Conservation (phyloP, 1,284 basidiomycete species). For the Trichosporon coremiiforme region DNA sequence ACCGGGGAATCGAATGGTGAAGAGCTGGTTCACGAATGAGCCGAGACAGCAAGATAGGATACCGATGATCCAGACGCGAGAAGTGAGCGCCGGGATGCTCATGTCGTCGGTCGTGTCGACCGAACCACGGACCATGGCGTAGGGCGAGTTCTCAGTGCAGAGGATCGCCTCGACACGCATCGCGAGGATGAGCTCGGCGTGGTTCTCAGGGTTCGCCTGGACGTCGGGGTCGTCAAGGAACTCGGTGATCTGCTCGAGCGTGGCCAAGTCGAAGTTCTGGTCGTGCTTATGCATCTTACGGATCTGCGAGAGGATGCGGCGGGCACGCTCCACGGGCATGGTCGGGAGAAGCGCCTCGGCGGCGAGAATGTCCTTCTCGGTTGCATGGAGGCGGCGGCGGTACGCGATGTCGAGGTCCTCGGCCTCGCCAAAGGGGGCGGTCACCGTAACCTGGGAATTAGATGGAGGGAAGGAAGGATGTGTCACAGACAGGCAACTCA, state of each 20-base stretch:
- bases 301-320: slow-evolving; percentile 36
- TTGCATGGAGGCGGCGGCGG: slow-evolving; percentile 8
- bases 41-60: slow-evolving; percentile 57
- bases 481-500: background rate
- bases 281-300: slow-evolving; percentile 40
- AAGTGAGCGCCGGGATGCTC: slow-evolving; percentile 76
- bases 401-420: slow-evolving; percentile 6
- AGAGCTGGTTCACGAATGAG: slow-evolving; percentile 70
- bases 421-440: background rate
- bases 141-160: slow-evolving; percentile 64
- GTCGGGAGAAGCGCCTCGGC: background rate
- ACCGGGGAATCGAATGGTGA: slow-evolving; percentile 48
- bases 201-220: slow-evolving; percentile 31
- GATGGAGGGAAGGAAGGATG: background rate
- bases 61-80: slow-evolving; percentile 75
- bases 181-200: slow-evolving; percentile 36
- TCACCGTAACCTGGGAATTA: background rate
- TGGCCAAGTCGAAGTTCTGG: slow-evolving; percentile 38
- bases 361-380: slow-evolving; percentile 14
- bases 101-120: slow-evolving; percentile 77
- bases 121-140: slow-evolving; percentile 82
- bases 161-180: slow-evolving; percentile 49
- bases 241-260: slow-evolving; percentile 34
- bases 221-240: slow-evolving; percentile 39
- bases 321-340: slow-evolving; percentile 4